Evolutionary conservation across 73 alveolate genomes (phyloP).

Genomic region (Stentor roeselii): DNA sequence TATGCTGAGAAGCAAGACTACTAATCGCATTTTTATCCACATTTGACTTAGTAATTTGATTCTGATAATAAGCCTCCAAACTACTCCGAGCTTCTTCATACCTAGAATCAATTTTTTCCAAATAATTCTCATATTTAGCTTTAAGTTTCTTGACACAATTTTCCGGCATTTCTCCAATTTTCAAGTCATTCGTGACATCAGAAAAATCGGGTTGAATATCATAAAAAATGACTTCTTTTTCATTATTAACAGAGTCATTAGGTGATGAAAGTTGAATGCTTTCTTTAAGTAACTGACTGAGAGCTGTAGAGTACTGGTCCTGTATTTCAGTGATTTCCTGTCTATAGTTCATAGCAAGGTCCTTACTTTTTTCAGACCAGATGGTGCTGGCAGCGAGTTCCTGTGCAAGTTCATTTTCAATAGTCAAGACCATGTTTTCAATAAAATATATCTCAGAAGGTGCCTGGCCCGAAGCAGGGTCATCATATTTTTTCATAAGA

Average conservation of each 20-base stretch:
- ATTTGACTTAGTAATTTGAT: constrained; percentile 5
- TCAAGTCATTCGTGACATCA: not conserved
- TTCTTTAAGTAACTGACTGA: constrained; percentile 6
- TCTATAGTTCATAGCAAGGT: not conserved
- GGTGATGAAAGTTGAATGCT: not conserved
- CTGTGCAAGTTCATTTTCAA: constrained; percentile 2
- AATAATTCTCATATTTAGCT: not conserved
- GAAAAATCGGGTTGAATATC: not conserved
- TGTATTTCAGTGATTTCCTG: not conserved
- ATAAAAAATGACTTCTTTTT: constrained; percentile 6
- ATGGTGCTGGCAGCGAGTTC: not conserved
- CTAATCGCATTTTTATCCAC: not conserved
- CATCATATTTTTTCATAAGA: constrained; percentile 3
- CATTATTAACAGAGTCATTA: not conserved
- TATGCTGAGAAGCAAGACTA: constrained; percentile 16
- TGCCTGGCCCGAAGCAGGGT: not conserved
- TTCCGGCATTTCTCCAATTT: not conserved
- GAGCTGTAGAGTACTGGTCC: not conserved
- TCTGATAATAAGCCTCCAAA: constrained; percentile 24
- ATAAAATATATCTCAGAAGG: constrained; percentile 14
- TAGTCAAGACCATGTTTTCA: constrained; percentile 1
- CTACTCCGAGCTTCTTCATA: constrained; percentile 21
- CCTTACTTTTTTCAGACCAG: not conserved
- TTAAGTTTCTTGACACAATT: not conserved
- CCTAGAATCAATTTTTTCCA: not conserved